A percentile compares a stretch with the other conserved stretches of the same genome.
Conservation (phyloP, 1,284 basidiomycete species). For the Neotropicomus parvogracilis region DNA sequence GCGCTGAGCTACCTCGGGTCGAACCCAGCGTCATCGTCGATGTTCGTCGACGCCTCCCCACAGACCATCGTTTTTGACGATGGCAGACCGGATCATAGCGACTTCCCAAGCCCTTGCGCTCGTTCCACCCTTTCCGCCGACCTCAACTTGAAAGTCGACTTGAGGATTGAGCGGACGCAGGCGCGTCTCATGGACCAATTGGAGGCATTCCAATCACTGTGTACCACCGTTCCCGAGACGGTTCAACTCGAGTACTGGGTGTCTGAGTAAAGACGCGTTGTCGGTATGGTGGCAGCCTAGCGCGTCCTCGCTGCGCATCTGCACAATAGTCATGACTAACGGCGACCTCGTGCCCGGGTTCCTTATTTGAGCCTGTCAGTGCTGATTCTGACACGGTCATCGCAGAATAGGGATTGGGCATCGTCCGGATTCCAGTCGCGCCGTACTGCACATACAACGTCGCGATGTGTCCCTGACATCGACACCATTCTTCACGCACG, state of each 20-base stretch:
- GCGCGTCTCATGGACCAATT: too few relatives aligned
- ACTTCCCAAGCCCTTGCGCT: slow-evolving; percentile 39
- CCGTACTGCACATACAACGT: too few relatives aligned
- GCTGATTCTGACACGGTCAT: background rate
- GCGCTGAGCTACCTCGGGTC: too few relatives aligned
- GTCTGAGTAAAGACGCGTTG: too few relatives aligned
- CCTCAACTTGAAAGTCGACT: slow-evolving; percentile 1
- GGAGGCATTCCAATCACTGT: too few relatives aligned
- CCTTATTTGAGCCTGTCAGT: background rate
- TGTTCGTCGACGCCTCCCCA: too few relatives aligned
- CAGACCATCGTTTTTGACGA: slow-evolving; percentile 39
- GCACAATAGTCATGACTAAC: slow-evolving; percentile 13
- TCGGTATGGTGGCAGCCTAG: background rate
- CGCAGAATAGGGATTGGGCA: too few relatives aligned
- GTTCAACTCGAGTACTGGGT: slow-evolving; percentile 23
- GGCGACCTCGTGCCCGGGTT: slow-evolving; percentile 21
- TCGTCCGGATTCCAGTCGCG: too few relatives aligned
- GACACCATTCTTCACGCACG: too few relatives aligned
- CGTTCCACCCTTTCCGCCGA: slow-evolving; percentile 19
- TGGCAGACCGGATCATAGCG: slow-evolving; percentile 40
- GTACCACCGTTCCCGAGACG: too few relatives aligned
- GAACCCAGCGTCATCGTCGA: too few relatives aligned
- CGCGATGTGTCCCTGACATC: too few relatives aligned
- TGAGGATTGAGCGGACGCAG: slow-evolving; percentile 21
- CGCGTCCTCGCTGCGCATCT: slow-evolving; percentile 20